Evolutionary conservation across 805 yeast genomes (phyloP).

Genomic region (Metschnikowia corniflorae): DNA sequence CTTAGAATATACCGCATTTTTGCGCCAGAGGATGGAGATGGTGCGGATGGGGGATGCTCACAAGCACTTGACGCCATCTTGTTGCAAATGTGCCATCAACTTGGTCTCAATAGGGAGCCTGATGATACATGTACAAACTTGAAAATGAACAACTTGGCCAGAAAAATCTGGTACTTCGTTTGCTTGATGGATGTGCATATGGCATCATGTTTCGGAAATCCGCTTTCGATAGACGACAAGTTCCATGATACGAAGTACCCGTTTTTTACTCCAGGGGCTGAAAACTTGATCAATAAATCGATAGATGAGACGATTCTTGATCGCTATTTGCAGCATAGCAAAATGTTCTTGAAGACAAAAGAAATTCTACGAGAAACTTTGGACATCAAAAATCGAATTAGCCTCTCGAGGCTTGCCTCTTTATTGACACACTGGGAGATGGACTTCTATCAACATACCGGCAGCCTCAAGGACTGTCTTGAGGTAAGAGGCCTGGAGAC

Average conservation of each 20-base stretch:
- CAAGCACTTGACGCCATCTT: constrained; percentile 24
- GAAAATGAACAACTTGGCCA: constrained; percentile 18
- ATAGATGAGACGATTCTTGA: constrained; percentile 12
- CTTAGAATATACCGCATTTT: constrained; percentile 29
- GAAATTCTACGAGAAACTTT: constrained; percentile 9
- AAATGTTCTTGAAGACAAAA: constrained; percentile 4
- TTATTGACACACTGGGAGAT: constrained; percentile 10
- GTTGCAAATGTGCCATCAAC: constrained; percentile 62
- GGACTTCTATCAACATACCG: constrained; percentile 11
- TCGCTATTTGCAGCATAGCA: constrained; percentile 9
- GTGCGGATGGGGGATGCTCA: constrained; percentile 38
- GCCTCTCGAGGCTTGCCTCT: constrained; percentile 11
- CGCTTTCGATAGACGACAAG: constrained; percentile 8
- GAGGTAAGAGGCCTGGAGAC: constrained; percentile 3
- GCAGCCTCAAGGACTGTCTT: constrained; percentile 11
- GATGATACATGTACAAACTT: constrained; percentile 23
- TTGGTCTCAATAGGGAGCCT: constrained; percentile 71
- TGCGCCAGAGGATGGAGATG: constrained; percentile 43
- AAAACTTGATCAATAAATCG: constrained; percentile 12
- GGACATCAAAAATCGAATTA: constrained; percentile 8
- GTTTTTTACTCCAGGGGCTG: constrained; percentile 15
- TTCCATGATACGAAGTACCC: constrained; percentile 16
- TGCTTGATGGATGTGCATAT: constrained; percentile 12
- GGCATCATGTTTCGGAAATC: constrained; percentile 16
- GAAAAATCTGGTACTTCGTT: constrained; percentile 26